Evolutionary conservation across 495 filamentous ascomycete species (phyloP), one percentile per base, ranked within the genome.

Genomic region (Lophiotrema nucula): DNA sequence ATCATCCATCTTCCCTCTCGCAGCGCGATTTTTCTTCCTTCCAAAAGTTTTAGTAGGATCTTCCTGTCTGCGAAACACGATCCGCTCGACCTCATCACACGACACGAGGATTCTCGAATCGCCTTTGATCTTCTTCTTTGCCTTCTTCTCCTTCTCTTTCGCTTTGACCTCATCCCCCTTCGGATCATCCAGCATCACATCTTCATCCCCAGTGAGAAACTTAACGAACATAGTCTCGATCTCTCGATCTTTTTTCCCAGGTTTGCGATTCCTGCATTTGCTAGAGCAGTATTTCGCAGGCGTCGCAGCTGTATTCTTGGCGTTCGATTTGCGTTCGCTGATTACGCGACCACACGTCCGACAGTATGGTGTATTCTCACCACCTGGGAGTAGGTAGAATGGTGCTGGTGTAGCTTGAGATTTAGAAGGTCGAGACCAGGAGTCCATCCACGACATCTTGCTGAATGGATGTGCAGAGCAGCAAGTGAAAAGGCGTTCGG

Each of bases 301-400:
- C 19, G 39, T 43, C 19, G 39, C 19, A 21, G 39, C 19, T 18
- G 39, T 43, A 11, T 59, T 46, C 18, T 44, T 53, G 47, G 46
- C 22, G 8, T 67, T 42, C 31, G 56, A 28, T 56, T 65, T 65
- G 15, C 66, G 64, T 2, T 47, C 19, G 60, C 69, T 66, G n/a
- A 78, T 75, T 11, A 71, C 60, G 12, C 72, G 48, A 1, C 75
- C 74, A 50, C 73, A 78, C 15, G 66, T 67, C 25, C 72, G 66
- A 52, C 75, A 78, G 65, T 77, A 77, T 13, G 70, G 70, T 1
- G 57, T 65, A 8, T 60, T 58, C 2, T 73, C 68, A 22, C 60
- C 57, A 0, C 60, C 65, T 10, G 64, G 44, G 2, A 61, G 67
- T 12, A 75, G 70, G 48, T 75, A 76, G 35, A 66, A 66, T 0